Conservation (phyloP, 2,329 filamentous ascomycete species). For the Juglanconis sp. region DNA sequence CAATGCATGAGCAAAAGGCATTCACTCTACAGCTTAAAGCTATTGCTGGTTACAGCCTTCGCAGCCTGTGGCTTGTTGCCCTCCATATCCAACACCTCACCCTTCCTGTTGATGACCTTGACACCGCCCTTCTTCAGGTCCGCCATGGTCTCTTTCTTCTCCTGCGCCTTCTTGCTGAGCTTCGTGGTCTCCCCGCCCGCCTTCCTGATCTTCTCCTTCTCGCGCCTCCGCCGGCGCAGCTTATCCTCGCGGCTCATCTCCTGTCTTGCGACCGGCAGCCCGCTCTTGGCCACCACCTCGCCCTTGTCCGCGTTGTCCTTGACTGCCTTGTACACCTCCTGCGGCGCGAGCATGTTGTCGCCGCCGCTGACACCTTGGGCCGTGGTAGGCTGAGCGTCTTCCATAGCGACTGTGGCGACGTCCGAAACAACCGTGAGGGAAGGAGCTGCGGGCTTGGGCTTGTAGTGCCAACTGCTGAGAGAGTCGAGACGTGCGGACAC, state of each 20-base stretch:
- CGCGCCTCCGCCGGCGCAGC: slow-evolving; percentile 67
- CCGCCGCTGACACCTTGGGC: slow-evolving; percentile 68
- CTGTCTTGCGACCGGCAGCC: slow-evolving; percentile 72
- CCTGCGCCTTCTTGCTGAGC: slow-evolving; percentile 57
- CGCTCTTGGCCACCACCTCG: slow-evolving; percentile 75
- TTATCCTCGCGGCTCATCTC: slow-evolving; percentile 91
- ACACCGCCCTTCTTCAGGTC: slow-evolving; percentile 68
- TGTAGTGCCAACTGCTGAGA: slow-evolving; percentile 92
- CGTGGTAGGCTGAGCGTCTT: slow-evolving; percentile 86
- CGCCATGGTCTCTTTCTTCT: slow-evolving; percentile 46
- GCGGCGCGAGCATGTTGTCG: slow-evolving; percentile 79
- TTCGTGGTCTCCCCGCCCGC: slow-evolving; percentile 48
- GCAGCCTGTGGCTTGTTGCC: slow-evolving; percentile 67
- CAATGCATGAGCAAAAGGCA: background rate
- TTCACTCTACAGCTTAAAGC: slow-evolving; percentile 57
- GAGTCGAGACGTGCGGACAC: slow-evolving; percentile 79
- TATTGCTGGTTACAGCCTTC: slow-evolving; percentile 51
- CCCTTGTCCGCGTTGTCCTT: slow-evolving; percentile 60
- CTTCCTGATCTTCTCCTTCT: slow-evolving; percentile 83
- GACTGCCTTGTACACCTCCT: slow-evolving; percentile 87
- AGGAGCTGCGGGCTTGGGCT: slow-evolving; percentile 79
- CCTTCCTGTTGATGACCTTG: slow-evolving; percentile 87
- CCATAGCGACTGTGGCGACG: slow-evolving; percentile 88
- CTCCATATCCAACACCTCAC: slow-evolving; percentile 78
- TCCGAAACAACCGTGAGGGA: slow-evolving; percentile 83